A percentile compares a stretch with the other conserved stretches of the same genome.
Evolutionary conservation across 768 basidiomycete genomes (phyloP).

Genomic region (Daedaleopsis sinensis): DNA sequence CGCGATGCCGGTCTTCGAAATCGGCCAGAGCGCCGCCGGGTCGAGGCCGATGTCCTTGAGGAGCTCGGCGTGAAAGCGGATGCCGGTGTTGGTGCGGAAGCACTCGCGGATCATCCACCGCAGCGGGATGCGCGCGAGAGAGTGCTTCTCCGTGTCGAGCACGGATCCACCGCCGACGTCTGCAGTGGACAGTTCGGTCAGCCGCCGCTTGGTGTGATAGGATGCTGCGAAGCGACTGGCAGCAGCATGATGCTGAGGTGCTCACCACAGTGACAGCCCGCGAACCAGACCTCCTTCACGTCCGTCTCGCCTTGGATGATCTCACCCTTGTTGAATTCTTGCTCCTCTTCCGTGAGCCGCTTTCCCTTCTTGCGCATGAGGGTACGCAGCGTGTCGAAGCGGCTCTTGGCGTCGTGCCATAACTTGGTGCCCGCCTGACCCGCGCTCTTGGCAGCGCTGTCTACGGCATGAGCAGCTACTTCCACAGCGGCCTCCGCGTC

Average conservation of each 20-base stretch:
- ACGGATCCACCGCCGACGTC: constrained; percentile 80
- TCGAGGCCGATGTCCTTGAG: constrained; percentile 35
- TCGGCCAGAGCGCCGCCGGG: constrained; percentile 30
- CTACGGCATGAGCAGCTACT: background rate
- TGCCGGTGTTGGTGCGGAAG: constrained; percentile 49
- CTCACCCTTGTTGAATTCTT: constrained; percentile 36
- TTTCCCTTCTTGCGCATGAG: constrained; percentile 30
- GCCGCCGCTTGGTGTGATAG: background rate
- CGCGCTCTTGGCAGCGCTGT: background rate
- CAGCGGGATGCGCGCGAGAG: constrained; percentile 70
- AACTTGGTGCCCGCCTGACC: constrained; percentile 2
- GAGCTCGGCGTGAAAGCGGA: constrained; percentile 38
- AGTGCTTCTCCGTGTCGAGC: constrained; percentile 54
- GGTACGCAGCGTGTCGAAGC: constrained; percentile 16
- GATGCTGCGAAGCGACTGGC: background rate
- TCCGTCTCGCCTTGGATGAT: constrained; percentile 45
- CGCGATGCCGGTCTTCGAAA: constrained; percentile 16
- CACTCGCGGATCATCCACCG: constrained; percentile 59
- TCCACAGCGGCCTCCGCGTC: background rate
- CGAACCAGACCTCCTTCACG: constrained; percentile 81
- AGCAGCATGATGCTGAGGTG: background rate
- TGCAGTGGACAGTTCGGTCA: constrained; percentile 26
- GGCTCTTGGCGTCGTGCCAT: constrained; percentile 6
- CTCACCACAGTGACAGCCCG: constrained; percentile 75
- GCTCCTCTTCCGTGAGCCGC: constrained; percentile 41